phyloP scores from a whole-genome alignment of 352 stramenopile species.

The Phytophthora litchii region DNA sequence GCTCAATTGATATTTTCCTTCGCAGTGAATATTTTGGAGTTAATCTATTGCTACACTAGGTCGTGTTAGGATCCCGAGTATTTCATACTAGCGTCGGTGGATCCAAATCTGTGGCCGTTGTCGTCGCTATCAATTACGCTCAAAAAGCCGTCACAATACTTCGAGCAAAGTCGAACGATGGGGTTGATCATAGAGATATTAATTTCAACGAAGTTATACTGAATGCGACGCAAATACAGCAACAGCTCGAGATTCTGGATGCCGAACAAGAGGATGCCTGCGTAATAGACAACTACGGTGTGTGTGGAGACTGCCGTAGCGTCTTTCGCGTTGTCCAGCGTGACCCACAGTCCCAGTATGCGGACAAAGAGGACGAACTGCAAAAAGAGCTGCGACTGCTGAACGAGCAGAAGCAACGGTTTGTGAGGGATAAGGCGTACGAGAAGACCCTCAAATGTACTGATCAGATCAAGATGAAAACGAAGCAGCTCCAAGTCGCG shows the following conservation, averaged over 20 bases:
- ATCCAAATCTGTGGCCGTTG: conserved; percentile 20
- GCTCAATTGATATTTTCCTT: not conserved
- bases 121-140: conserved; percentile 31
- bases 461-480: conserved; percentile 24
- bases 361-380: conserved; percentile 27
- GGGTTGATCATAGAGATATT: not conserved
- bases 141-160: conserved; percentile 28
- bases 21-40: not conserved
- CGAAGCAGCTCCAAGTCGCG: conserved; percentile 30
- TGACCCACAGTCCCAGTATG: conserved; percentile 27
- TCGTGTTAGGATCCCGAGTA: conserved; percentile 33
- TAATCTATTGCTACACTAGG: conserved; percentile 8
- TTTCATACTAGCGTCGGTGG: conserved; percentile 16
- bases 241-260: conserved; percentile 32
- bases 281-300: conserved; percentile 39
- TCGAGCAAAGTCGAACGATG: conserved; percentile 12
- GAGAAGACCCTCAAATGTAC: conserved; percentile 38
- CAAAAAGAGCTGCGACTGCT: conserved; percentile 26
- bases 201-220: conserved; percentile 42
- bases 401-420: conserved; percentile 33
- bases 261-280: conserved; percentile 21
- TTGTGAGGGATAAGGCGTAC: conserved; percentile 43
- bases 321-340: conserved; percentile 53
- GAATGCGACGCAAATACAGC: conserved; percentile 32
- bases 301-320: conserved; percentile 53